Evolutionary conservation across 352 stramenopile species (phyloP).

Genomic region (Blastocystis sp.): DNA sequence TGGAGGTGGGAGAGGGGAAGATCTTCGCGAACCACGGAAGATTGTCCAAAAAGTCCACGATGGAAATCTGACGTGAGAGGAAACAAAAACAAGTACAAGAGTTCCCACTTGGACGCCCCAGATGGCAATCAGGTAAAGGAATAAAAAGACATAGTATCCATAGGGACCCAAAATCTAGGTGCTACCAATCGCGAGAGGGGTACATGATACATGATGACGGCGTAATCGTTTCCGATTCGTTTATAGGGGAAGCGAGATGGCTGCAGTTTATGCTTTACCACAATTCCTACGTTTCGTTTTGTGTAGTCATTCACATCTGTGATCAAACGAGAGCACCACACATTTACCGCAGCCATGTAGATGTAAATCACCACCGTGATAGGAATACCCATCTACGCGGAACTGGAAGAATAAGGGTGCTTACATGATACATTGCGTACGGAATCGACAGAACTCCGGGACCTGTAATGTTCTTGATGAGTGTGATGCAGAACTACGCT

Average conservation of each 20-base stretch:
- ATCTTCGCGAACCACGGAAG: constrained; percentile 5
- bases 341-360: constrained; percentile 19
- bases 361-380: constrained; percentile 34
- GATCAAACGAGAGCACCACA: constrained; percentile 31
- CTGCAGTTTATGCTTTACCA: neutral
- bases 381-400: constrained; percentile 32
- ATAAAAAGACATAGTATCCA: constrained; percentile 48
- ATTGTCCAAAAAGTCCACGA: constrained; percentile 50
- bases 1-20: neutral
- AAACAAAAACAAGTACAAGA: neutral
- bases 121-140: constrained; percentile 46
- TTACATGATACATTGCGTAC: constrained; percentile 22
- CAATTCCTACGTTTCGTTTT: neutral
- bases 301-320: constrained; percentile 35
- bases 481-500: constrained; percentile 40
- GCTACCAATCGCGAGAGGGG: neutral
- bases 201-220: constrained; percentile 52
- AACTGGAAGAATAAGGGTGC: neutral
- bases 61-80: neutral
- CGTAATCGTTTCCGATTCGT: constrained; percentile 45
- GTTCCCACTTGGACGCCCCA: constrained; percentile 46
- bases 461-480: constrained; percentile 45
- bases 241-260: constrained; percentile 35
- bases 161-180: constrained; percentile 19
- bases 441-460: constrained; percentile 44